A percentile compares a stretch with the other conserved stretches of the same genome.
phyloP scores from a whole-genome alignment of 306 rosid genomes.

The Vigna angularis region DNA sequence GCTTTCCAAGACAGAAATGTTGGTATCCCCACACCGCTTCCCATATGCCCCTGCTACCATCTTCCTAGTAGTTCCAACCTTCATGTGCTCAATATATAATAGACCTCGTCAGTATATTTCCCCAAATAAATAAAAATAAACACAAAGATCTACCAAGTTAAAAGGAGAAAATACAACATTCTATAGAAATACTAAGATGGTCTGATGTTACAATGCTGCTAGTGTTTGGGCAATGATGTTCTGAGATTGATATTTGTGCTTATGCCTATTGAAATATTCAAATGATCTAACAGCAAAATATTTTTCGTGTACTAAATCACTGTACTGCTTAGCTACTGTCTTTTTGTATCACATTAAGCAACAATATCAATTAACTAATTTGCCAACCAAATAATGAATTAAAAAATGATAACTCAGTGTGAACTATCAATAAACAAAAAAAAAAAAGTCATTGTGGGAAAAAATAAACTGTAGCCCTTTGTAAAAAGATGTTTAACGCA shows the following conservation, averaged over 20 bases:
- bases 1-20: conserved; percentile 77
- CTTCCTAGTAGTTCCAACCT: conserved; percentile 92
- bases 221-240: background rate
- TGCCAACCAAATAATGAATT: background rate
- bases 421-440: background rate
- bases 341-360: conserved; percentile 26
- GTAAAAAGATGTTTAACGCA: background rate
- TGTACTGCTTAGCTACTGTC: background rate
- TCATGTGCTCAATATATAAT: conserved; percentile 50
- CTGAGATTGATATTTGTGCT: conserved; percentile 20
- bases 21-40: conserved; percentile 84
- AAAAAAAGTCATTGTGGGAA: background rate
- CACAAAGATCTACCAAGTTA: conserved; percentile 26
- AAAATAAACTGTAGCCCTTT: conserved; percentile 3
- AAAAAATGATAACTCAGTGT: conserved; percentile 25
- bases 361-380: background rate
- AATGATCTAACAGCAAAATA: conserved; percentile 8
- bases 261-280: conserved; percentile 29
- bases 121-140: conserved; percentile 29
- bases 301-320: conserved; percentile 17
- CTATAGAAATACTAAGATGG: conserved; percentile 14
- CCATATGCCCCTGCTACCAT: conserved; percentile 83
- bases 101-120: conserved; percentile 43
- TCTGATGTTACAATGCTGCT: background rate
- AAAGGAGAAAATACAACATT: background rate